These are phyloP conservation scores for Yamadazyma buinensis DNA, from an alignment of 1,139 yeast genomes.

Conservation along the genomic window DNA sequence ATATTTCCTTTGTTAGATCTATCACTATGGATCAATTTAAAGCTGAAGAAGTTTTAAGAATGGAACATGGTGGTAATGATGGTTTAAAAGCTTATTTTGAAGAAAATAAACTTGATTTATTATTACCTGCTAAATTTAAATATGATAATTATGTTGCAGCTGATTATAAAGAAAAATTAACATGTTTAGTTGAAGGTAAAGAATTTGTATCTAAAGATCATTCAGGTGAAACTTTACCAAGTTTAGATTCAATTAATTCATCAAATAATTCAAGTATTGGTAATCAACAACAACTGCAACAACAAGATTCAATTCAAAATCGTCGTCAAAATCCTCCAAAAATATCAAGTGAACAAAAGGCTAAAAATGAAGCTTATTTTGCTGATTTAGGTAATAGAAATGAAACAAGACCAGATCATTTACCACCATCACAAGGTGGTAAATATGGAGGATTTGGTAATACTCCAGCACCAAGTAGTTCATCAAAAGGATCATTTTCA, in stretches of 20 bases:
- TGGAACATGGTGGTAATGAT: constrained; percentile 95
- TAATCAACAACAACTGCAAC: constrained; percentile 10
- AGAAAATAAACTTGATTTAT: constrained; percentile 67
- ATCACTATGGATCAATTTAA: constrained; percentile 98
- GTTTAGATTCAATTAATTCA: constrained; percentile 13
- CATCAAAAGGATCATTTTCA: constrained; percentile 41
- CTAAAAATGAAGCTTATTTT: constrained; percentile 75
- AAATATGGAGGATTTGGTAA: constrained; percentile 89
- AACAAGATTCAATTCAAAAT: constrained; percentile 34
- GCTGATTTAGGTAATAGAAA: constrained; percentile 74
- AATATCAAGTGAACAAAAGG: constrained; percentile 38
- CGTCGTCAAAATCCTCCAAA: constrained; percentile 39
- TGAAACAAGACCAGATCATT: constrained; percentile 66
- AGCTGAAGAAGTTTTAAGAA: constrained; percentile 79
- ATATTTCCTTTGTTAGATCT: constrained; percentile 91
- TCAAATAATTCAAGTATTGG: constrained; percentile 2
- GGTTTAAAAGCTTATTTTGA: constrained; percentile 66
- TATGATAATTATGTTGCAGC: constrained; percentile 90
- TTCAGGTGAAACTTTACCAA: constrained; percentile 46
- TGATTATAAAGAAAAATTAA: constrained; percentile 81
- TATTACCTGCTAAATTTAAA: constrained; percentile 65
- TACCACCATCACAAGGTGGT: constrained; percentile 95
- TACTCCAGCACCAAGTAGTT: constrained; percentile 49
- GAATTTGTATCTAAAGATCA: constrained; percentile 69
- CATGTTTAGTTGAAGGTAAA: constrained; percentile 70